Evolutionary conservation across 371 early-diverging fungal species (phyloP), one percentile per base, ranked within the genome.

Genomic region (Mucor saturninus): DNA sequence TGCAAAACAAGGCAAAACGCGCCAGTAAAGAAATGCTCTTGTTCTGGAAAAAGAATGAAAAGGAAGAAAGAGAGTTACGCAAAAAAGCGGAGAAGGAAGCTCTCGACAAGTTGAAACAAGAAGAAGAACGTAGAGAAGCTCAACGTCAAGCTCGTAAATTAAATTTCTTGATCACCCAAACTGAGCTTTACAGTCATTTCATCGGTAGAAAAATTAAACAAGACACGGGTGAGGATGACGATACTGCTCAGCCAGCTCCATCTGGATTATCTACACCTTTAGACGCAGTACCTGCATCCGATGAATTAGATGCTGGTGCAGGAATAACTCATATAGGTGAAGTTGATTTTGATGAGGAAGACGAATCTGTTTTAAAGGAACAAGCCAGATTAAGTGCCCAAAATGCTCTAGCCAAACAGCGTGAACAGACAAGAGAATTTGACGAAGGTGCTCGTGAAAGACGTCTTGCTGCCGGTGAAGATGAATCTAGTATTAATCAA

Each of bases 101-200:
- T 3, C 68, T 92, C 29, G 96, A 98, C 66, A 83, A 86, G 46
- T 76, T 86, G 57, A 85, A 89, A 51, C 87, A 86, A 32, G 95
- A 97, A 69, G 95, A 96, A 74, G 97, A 97, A 69, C 80, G 86
- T 40, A 88, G 95, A 52, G 98, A 99, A 76, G 90, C 89, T 11
- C 81, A 88, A 50, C 85, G 98, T 58, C 98, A 98, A 73, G 91
- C 91, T 5, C 88, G 94, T 64, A 99, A 99, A 75, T 89, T 99
- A 54, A 93, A 97, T 72, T 98, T 98, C 71, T 84, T 99, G 62
- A 92, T 98, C 59, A 93, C 93, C 0, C 98, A 99, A 74, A 98
- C 98, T 5, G 98, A 99, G 70, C 83, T 98, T 2, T 99, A 95
- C 82, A 92, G 95, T 64, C 97, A 97, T 78, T 99, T 98, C 83